Base-by-base conservation (phyloP, 2,329 filamentous ascomycete genomes). In the Sphaerulina vaccinii region DNA sequence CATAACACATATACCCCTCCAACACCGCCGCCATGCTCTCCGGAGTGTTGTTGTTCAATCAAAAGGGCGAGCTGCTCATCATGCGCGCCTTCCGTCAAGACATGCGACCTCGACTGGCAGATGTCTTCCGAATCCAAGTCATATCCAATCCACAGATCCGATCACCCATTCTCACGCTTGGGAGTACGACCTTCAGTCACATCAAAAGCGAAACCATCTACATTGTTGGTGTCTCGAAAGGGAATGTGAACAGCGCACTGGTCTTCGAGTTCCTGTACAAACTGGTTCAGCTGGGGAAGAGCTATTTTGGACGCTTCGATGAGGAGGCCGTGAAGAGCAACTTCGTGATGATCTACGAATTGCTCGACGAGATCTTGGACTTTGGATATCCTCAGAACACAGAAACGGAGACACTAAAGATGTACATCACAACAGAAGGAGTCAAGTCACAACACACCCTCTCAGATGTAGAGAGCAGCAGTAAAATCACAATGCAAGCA, bases 311-410 rank as follows among this genome's bases (percentile, higher is more conserved):
- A 69, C 97, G 97, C 74, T 96, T 99, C 68, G 93, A 99, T 68
- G 93, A 99, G 79, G 93, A 99, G 75, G 91, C 93, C 51, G 92
- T 99, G 64, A 99, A 99, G 85, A 97, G 96, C 76, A 99, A 99
- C 77, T 99, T 99, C 75, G 93, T 99, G 59, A 79, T 99, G 61
- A 90, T 99, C 33, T 99, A 99, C 73, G 93, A 99, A 79, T 81
- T 99, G 51, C 76, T 99, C 50, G 93, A 99, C 72, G 93, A 99
- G 75, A 96, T 99, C 67, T 84, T 99, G 70, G 93, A 99, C 73
- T 99, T 99, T 73, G 93, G 93, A 57, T 99, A 99, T 70, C 93
- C 93, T 27, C 93, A 99, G 71, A 97, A 97, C 71, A 99, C 93
- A 57, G 93, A 99, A 75, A 96, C 92, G 48, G 93, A 99, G 71